These are phyloP conservation scores for Mortierella sp. DNA, from an alignment of 371 early-diverging fungal genomes.

Conservation along the genomic window DNA sequence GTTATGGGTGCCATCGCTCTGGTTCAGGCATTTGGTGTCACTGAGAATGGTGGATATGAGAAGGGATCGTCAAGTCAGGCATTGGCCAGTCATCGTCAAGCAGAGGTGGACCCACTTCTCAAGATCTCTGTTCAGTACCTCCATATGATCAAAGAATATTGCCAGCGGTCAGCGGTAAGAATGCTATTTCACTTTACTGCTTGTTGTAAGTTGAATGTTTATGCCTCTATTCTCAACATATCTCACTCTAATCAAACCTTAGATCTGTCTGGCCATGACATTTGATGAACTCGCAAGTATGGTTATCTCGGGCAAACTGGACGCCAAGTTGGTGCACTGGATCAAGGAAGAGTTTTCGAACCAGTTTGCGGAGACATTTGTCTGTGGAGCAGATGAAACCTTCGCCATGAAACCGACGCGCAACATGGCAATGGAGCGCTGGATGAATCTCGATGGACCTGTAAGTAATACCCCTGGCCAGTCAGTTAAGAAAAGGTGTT, in stretches of 20 bases:
- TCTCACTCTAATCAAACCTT: conserved; percentile 33
- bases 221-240: background rate
- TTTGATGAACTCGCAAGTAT: conserved; percentile 83
- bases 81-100: conserved; percentile 34
- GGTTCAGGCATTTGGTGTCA: conserved; percentile 75
- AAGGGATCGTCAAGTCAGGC: conserved; percentile 46
- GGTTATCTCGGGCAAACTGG: conserved; percentile 65
- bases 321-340: conserved; percentile 76
- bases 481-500: too few relatives aligned
- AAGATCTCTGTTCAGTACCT: conserved; percentile 63
- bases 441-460: conserved; percentile 68
- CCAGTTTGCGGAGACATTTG: conserved; percentile 75
- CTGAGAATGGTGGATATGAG: conserved; percentile 38
- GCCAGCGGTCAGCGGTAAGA: conserved; percentile 67
- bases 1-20: conserved; percentile 83
- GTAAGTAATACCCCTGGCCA: conserved; percentile 31
- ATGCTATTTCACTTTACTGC: background rate
- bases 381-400: conserved; percentile 62
- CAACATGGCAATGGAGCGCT: conserved; percentile 49
- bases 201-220: background rate
- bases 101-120: conserved; percentile 61
- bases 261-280: conserved; percentile 76
- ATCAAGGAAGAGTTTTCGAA: conserved; percentile 77
- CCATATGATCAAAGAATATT: conserved; percentile 62
- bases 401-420: conserved; percentile 28